Conservation (phyloP, 2,329 filamentous ascomycete genomes). For the Aspergillus sp. region DNA sequence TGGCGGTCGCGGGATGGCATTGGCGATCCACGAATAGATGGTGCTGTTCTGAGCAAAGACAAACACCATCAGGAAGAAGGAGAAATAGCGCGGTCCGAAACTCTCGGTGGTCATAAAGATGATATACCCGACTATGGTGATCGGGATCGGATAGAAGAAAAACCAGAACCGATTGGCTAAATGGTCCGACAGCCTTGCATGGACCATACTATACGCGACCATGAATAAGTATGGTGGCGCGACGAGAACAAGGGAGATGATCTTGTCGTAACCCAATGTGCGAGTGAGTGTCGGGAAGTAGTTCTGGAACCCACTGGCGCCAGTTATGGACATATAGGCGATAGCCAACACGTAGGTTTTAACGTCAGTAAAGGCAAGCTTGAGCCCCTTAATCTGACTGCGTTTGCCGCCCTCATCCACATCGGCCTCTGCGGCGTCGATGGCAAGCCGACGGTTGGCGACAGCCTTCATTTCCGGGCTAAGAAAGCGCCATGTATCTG, state of each 20-base stretch:
- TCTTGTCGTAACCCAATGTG: conserved; percentile 40
- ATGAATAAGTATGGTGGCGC: conserved; percentile 51
- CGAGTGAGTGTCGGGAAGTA: conserved; percentile 50
- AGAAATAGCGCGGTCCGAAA: conserved; percentile 51
- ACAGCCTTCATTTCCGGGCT: conserved; percentile 41
- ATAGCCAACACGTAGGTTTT: conserved; percentile 43
- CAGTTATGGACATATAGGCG: conserved; percentile 45
- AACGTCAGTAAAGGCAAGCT: conserved; percentile 45
- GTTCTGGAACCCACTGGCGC: conserved; percentile 49
- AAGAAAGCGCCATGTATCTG: conserved; percentile 39
- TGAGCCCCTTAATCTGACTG: conserved; percentile 45
- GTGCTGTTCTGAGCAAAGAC: conserved; percentile 51
- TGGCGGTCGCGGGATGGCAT: conserved; percentile 45
- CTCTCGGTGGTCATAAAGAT: conserved; percentile 48
- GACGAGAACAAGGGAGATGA: conserved; percentile 46
- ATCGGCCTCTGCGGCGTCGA: conserved; percentile 47
- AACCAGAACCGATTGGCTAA: conserved; percentile 46
- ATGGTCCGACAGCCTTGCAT: conserved; percentile 42
- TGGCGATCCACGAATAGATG: conserved; percentile 45
- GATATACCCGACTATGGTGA: conserved; percentile 47
- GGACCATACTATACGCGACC: conserved; percentile 42
- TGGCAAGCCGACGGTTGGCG: conserved; percentile 44
- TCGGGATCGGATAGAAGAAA: conserved; percentile 46
- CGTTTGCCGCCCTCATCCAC: conserved; percentile 43
- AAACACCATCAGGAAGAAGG: conserved; percentile 51